Base-by-base conservation (phyloP, 108 stramenopile genomes). In the Nitzschia putrida region DNA sequence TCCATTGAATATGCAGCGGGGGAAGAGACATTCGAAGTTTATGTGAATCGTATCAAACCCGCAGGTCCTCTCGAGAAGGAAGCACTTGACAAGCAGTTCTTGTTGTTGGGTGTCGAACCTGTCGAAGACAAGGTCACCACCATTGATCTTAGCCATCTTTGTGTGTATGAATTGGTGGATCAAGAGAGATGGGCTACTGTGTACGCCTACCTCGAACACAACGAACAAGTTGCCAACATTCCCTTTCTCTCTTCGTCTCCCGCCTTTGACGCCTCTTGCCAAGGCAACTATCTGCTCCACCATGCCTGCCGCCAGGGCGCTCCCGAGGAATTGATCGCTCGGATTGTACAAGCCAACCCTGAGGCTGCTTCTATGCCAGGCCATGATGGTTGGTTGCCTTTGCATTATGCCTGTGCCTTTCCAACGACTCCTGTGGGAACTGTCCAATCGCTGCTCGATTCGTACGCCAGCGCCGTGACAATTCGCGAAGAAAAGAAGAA, bases 381-480 rank as follows among this genome's bases (percentile, higher is more conserved):
- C 41, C 78, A 83, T 13, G 73, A 57, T 39, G 76, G 85, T 13
- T 77, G 77, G 55, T 67, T 89, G 0, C 91, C 91, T 16, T 57
- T 92, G 12, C 91, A 92, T 64, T 84, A 87, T 69, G 91, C 91
- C 1, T 88, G 87, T 55, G 83, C 81, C 47, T 71, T 71, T 14
- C 29, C 29, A 3, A 83, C 77, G 29, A 85, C 88, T 25, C 78
- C 86, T 0, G 63, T 72, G 7, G 59, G 64, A 34, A 85, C 86
- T n/a, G 72, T 89, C 58, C 73, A 85, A 67, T 64, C 61, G 4
- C 74, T 92, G 25, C 65, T 92, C 13, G 57, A 74, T 29, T 76
- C 85, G 24, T 88, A 85, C 60, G 87, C 91, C 44, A 87, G 86
- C 44, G 84, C 86, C 60, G 61, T 69, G n/a, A 64, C 53, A 38